A percentile compares a stretch with the other conserved stretches of the same genome.
phyloP scores from a whole-genome alignment of 805 yeast species.

The Kodamaea kaohsiungensis region DNA sequence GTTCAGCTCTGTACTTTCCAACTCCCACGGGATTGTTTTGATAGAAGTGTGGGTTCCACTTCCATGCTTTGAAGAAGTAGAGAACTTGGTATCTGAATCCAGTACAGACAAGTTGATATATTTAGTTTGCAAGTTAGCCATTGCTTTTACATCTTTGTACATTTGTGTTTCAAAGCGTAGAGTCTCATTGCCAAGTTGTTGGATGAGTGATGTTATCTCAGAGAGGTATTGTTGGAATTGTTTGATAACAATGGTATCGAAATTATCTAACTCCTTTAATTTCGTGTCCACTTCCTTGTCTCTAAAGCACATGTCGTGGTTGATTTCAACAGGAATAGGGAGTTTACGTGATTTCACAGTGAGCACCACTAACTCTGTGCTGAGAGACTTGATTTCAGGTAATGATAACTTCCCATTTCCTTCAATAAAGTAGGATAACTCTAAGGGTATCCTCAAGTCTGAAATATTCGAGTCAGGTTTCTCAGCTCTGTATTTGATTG shows the following conservation, averaged over 20 bases:
- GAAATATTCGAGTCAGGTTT: slow-evolving; percentile 12
- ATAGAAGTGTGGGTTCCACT: slow-evolving; percentile 24
- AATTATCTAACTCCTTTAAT: slow-evolving; percentile 27
- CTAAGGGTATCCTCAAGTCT: slow-evolving; percentile 32
- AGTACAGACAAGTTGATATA: slow-evolving; percentile 31
- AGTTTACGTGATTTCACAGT: slow-evolving; percentile 37
- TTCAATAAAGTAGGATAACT: slow-evolving; percentile 26
- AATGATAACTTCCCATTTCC: slow-evolving; percentile 13
- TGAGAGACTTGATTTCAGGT: slow-evolving; percentile 37
- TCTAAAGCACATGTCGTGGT: slow-evolving; percentile 39
- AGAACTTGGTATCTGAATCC: slow-evolving; percentile 19
- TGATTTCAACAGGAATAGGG: slow-evolving; percentile 40
- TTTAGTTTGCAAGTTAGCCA: slow-evolving; percentile 37
- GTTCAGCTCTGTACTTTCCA: slow-evolving; percentile 8
- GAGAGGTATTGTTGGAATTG: slow-evolving; percentile 30
- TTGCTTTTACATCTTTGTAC: slow-evolving; percentile 35
- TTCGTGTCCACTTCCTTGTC: slow-evolving; percentile 32
- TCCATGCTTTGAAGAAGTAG: slow-evolving; percentile 14
- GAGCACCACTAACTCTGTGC: slow-evolving; percentile 37
- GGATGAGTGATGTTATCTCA: slow-evolving; percentile 29
- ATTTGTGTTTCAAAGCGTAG: slow-evolving; percentile 36
- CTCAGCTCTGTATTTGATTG: slow-evolving; percentile 25
- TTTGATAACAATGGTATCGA: slow-evolving; percentile 34
- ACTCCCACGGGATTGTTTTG: slow-evolving; percentile 33
- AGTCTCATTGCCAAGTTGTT: slow-evolving; percentile 34